Base-by-base conservation (phyloP, 257 asterid species). In the Penstemon barbatus region DNA sequence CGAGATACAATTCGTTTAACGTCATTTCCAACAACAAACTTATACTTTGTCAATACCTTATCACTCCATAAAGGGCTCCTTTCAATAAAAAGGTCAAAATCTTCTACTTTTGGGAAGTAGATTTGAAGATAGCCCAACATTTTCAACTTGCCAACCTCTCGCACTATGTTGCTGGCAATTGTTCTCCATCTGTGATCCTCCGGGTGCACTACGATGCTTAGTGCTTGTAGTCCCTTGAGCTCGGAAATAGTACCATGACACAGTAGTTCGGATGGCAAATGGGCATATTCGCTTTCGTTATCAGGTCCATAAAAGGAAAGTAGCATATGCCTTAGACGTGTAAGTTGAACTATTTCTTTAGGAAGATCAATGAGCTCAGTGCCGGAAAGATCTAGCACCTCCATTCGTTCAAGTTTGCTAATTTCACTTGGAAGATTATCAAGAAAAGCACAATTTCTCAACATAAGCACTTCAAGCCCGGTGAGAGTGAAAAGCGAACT, bases 191-290 rank as follows among this genome's bases (percentile, higher is more conserved):
- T 33, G 8, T 15, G 15, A 58, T 74, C 79, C 53, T 78, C 74
- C 13, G 82, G 82, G 54, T 78, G 82, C 68, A 78, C 79, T 0
- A 12, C 37, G 12, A 78, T 54, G 75, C 77, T 62, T 15, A 78
- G 61, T 15, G 67, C 57, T 63, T 40, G 40, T 41, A 78, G 33
- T 4, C 13, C 19, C 54, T 62, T 57, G 66, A 78, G 83, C 66
- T 57, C 15, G 15, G 83, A 67, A 25, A 78, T 8, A 5, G 66
- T 7, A 12, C n/a, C 19, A 0, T 41, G 76, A 71, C 69, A 70
- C 50, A 78, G 37, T 8, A 74, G 38, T 5, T 36, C 25, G 4
- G 39, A 13, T n/a, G 75, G 74, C n/a, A 71, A 50, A 46, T 66
- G 57, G 40, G 3, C 45, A 36, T 49, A 55, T 7, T 74, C 77